Base-by-base conservation (phyloP, 768 basidiomycete genomes). In the Suillus discolor region DNA sequence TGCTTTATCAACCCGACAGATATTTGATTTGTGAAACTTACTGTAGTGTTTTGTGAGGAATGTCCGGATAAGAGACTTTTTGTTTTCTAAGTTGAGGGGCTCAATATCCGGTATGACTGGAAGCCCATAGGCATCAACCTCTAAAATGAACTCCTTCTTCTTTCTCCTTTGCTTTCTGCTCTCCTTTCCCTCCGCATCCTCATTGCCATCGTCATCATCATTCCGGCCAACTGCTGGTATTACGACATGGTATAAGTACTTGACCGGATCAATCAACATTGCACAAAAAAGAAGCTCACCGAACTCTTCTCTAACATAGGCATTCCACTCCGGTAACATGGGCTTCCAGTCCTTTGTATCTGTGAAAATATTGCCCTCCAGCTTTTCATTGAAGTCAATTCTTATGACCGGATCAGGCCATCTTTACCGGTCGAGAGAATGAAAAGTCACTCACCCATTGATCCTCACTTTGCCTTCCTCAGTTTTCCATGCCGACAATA, bases 11-110 rank as follows among this genome's bases (percentile, higher is more conserved):
- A 18, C 47, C 11, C n/a, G 13, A 0, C 18, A 20, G 53, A 54
- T 34, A 9, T 9, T 18, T 34, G 1, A 54, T 31, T 18, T 2
- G 2, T 34, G 28, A 54, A 31, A 54, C 53, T 31, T 28, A 54
- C 53, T 54, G 53, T 54, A 54, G 53, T 54, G 53, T 31, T 31
- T 34, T 54, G 53, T 54, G 31, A 54, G 15, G 31, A 54, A 54
- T 20, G 18, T 9, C 53, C 18, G 15, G 36, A 36, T 36, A 36
- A 36, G 36, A 36, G 36, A 36, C 36, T 36, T 36, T 36, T 36
- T 36, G 36, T 41, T 41, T 13, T 41, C 41, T 16, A 15, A 13
- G 41, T 16, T 41, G 5, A 41, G 41, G 41, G 12, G 6, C 15
- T 41, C 15, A 16, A 41, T 15, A 41, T 41, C 41, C 5, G 15